Conservation (phyloP, 805 yeast genomes). For the Komagataella pseudopastoris region DNA sequence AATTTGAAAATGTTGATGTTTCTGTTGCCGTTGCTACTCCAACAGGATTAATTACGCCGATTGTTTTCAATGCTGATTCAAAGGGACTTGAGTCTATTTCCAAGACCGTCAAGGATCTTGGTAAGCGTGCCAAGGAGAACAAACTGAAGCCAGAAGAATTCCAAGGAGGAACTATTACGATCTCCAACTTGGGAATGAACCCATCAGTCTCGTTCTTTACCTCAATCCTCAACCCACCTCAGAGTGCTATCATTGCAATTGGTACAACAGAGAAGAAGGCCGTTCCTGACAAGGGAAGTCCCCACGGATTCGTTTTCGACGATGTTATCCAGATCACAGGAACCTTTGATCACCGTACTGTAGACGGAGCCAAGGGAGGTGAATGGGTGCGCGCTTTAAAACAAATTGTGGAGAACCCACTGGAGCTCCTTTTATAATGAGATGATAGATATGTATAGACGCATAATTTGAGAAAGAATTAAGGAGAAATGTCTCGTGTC, state of each 20-base stretch:
- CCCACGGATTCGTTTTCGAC: constrained; percentile 85
- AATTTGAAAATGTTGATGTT: constrained; percentile 83
- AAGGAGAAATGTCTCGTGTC: background rate
- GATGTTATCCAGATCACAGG: constrained; percentile 88
- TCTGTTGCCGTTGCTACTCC: constrained; percentile 99
- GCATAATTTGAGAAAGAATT: background rate
- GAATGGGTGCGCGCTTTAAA: constrained; percentile 92
- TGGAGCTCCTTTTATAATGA: constrained; percentile 69
- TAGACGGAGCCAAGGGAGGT: constrained; percentile 97
- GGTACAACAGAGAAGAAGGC: constrained; percentile 91
- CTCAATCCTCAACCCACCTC: constrained; percentile 97
- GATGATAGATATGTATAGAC: background rate
- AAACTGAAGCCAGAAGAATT: constrained; percentile 92
- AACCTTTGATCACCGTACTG: constrained; percentile 92
- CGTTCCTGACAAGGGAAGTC: constrained; percentile 81
- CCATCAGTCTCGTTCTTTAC: constrained; percentile 86
- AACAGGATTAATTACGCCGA: constrained; percentile 93
- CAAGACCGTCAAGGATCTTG: constrained; percentile 75
- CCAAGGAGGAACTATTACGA: constrained; percentile 98
- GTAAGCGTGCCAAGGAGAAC: constrained; percentile 90
- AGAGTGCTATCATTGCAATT: constrained; percentile 84
- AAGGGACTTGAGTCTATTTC: constrained; percentile 84
- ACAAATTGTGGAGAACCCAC: constrained; percentile 87
- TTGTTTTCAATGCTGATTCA: constrained; percentile 75
- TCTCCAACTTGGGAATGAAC: constrained; percentile 99